A percentile compares a stretch with the other conserved stretches of the same genome.
These are phyloP conservation scores for Rubroshorea leprosula DNA, from an alignment of 345 rosid genomes.

Conservation along the genomic window DNA sequence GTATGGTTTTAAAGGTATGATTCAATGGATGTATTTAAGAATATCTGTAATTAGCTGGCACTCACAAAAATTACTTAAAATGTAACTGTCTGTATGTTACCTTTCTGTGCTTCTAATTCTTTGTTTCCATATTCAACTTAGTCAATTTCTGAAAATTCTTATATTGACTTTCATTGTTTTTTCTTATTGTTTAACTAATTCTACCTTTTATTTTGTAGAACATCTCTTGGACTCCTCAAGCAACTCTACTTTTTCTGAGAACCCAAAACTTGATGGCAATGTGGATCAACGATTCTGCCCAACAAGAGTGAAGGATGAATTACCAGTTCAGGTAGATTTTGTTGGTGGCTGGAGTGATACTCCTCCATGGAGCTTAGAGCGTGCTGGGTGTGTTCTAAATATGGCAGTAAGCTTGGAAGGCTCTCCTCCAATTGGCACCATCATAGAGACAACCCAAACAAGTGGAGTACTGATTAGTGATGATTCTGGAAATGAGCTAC, in stretches of 20 bases:
- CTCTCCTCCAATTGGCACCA: constrained; percentile 84
- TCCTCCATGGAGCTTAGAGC: constrained; percentile 98
- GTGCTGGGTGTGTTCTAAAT: constrained; percentile 88
- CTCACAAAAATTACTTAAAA: too few species aligned
- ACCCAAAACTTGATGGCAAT: constrained; percentile 23
- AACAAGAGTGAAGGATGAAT: constrained; percentile 58
- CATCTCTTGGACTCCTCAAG: constrained; percentile 48
- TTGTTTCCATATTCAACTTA: too few species aligned
- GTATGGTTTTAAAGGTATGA: constrained; percentile 81
- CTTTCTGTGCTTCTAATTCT: too few species aligned
- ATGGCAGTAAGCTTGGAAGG: constrained; percentile 83
- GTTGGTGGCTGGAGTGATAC: constrained; percentile 99
- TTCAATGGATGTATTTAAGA: background rate
- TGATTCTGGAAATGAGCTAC: constrained; percentile 58
- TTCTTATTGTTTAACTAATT: constrained; percentile 3
- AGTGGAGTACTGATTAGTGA: constrained; percentile 60
- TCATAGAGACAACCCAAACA: constrained; percentile 55
- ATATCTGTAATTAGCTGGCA: background rate
- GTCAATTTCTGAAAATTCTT: too few species aligned
- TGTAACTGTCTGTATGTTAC: too few species aligned
- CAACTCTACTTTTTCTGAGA: constrained; percentile 25
- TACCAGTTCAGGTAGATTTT: constrained; percentile 93
- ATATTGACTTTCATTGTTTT: too few species aligned
- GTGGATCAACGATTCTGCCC: constrained; percentile 28
- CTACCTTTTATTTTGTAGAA: constrained; percentile 32